Conservation (phyloP, 2,329 filamentous ascomycete genomes). For the Colletotrichum salicis region DNA sequence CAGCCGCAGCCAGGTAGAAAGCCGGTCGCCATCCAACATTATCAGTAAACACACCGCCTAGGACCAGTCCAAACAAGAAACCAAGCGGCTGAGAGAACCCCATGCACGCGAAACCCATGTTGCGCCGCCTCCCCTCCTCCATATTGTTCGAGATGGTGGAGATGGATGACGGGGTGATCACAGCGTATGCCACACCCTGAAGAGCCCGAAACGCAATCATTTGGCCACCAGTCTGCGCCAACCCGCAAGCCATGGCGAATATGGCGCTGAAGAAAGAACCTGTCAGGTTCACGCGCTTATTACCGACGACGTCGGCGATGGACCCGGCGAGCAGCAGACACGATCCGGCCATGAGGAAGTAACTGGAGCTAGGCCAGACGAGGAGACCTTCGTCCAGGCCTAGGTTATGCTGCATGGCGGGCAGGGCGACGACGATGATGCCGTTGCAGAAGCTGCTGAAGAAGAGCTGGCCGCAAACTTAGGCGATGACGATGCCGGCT, state of each 20-base stretch:
- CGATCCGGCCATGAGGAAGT: slow-evolving; percentile 1
- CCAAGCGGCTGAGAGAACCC: slow-evolving; percentile 21
- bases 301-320: slow-evolving; percentile 20
- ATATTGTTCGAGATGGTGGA: slow-evolving; percentile 19
- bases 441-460: slow-evolving; percentile 18
- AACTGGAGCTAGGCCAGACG: slow-evolving; percentile 14
- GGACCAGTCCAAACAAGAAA: slow-evolving; percentile 9
- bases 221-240: neutral
- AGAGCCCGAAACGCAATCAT: slow-evolving; percentile 26
- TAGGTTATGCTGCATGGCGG: slow-evolving; percentile 4
- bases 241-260: slow-evolving; percentile 18
- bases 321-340: slow-evolving; percentile 16
- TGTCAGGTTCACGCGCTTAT: slow-evolving; percentile 13
- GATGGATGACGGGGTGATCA: slow-evolving; percentile 16
- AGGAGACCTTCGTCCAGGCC: slow-evolving; percentile 2
- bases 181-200: slow-evolving; percentile 19
- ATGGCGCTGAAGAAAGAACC: slow-evolving; percentile 17
- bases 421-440: slow-evolving; percentile 14
- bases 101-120: slow-evolving; percentile 46
- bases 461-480: slow-evolving; percentile 12
- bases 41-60: slow-evolving; percentile 20
- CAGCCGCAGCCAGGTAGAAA: slow-evolving; percentile 17
- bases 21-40: slow-evolving; percentile 13
- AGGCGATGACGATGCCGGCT: slow-evolving; percentile 1
- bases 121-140: slow-evolving; percentile 28